Base-by-base conservation (phyloP, 345 rosid genomes). In the Geranium rotundifolium region DNA sequence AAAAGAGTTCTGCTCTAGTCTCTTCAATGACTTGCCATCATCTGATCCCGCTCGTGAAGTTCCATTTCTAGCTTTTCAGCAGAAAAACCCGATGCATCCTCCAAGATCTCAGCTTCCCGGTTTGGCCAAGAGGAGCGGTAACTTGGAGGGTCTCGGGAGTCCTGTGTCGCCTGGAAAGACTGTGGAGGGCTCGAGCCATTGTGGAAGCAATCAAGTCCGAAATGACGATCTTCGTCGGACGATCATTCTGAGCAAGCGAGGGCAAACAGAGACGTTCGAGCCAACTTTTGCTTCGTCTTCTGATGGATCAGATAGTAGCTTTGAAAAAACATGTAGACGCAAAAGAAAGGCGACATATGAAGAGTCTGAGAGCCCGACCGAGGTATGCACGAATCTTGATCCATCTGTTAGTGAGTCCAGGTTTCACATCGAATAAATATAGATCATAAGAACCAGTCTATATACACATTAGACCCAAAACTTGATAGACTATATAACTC, bases 251-350 rank as follows among this genome's bases (percentile, higher is more conserved):
- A 67, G 59, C 29, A 79, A 76, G 56, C 67, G 57, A 30, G 76
- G 68, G 60, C 81, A 77, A 69, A 69, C 76, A 16, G 85, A 79
- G 57, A 78, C 67, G 5, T 59, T 75, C 50, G 77, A 74, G 61
- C 77, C 73, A 1, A 77, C 84, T 56, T 66, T 71, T 57, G 80
- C 80, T 63, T 76, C 88, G 8, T 80, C 87, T 56, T 82, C 95
- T 2, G 91, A 80, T 66, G 95, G 83, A 56, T 87, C 93, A 16
- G 93, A 80, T 54, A 75, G 85, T 60, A 76, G 86, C 73, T 72
- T 78, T 54, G 82, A 72, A 18, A 76, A 77, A 62, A 77, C 69
- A 31, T 49, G 67, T 19, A 83, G 77, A 78, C 77, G 64, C 66
- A 87, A 85, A 73, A 77, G 95, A 76, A 87, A 87, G 74, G 79